Percentiles rank a stretch among this genome's conserved stretches.
phyloP scores from a whole-genome alignment of 148 eudicot species.

The Rhododendron molle region DNA sequence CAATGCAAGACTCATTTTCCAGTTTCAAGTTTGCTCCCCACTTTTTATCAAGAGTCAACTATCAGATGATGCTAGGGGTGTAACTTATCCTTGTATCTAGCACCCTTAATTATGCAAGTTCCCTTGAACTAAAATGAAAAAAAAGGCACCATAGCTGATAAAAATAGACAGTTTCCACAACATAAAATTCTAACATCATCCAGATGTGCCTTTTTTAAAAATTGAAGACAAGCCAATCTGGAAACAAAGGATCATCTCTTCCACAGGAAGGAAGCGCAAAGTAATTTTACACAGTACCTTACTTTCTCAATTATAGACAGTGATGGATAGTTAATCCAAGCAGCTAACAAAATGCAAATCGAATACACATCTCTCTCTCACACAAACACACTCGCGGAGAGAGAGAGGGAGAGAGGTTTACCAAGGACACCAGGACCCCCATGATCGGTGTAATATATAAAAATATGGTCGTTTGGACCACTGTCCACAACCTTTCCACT shows the following conservation, averaged over 20 bases:
- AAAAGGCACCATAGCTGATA: background rate
- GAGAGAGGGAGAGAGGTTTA: conserved; percentile 12
- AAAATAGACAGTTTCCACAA: conserved; percentile 3
- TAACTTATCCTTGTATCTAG: background rate
- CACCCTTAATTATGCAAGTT: background rate
- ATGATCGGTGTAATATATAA: conserved; percentile 75
- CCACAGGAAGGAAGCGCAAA: background rate
- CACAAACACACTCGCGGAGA: background rate
- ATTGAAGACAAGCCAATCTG: background rate
- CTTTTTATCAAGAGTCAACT: background rate
- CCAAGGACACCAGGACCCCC: conserved; percentile 89
- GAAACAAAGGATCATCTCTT: background rate
- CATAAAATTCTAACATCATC: background rate
- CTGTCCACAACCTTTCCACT: conserved; percentile 85
- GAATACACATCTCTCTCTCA: background rate
- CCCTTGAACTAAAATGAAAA: background rate
- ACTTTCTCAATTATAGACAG: background rate
- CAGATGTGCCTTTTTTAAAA: background rate
- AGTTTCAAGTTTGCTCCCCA: background rate
- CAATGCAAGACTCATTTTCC: background rate
- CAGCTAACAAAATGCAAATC: background rate
- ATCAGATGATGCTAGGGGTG: background rate
- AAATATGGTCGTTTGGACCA: conserved; percentile 79
- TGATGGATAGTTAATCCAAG: background rate
- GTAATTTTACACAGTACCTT: background rate